Conservation (phyloP, 495 filamentous ascomycete genomes). For the Xylaria sp. region DNA sequence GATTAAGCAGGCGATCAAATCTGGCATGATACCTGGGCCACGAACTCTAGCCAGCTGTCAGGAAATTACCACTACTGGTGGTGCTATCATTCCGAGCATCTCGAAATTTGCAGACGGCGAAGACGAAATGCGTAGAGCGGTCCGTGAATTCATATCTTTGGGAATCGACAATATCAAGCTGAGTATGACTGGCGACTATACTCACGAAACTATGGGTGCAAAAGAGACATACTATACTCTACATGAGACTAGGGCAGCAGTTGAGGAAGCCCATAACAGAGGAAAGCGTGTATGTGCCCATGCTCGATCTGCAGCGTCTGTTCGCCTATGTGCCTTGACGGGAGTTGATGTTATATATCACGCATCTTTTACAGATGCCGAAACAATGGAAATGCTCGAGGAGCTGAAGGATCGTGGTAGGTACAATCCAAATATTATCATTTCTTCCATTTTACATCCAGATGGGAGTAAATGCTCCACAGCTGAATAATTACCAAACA, state of each 20-base stretch:
- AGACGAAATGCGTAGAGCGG: slow-evolving; percentile 54
- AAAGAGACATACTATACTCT: slow-evolving; percentile 58
- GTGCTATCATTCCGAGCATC: slow-evolving; percentile 55
- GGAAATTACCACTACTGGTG: slow-evolving; percentile 55
- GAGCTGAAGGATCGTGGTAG: slow-evolving; percentile 41
- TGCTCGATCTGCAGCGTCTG: slow-evolving; percentile 56
- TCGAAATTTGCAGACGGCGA: slow-evolving; percentile 56
- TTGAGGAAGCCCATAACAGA: slow-evolving; percentile 57
- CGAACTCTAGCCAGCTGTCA: slow-evolving; percentile 57
- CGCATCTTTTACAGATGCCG: slow-evolving; percentile 56
- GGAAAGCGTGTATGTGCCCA: slow-evolving; percentile 57
- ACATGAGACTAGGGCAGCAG: slow-evolving; percentile 58
- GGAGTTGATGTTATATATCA: slow-evolving; percentile 64
- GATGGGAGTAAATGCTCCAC: too few relatives aligned
- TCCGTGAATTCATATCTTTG: slow-evolving; percentile 51
- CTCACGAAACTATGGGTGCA: slow-evolving; percentile 50
- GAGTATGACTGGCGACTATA: slow-evolving; percentile 58
- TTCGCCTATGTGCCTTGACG: slow-evolving; percentile 52
- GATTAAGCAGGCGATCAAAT: slow-evolving; percentile 62
- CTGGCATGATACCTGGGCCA: slow-evolving; percentile 60
- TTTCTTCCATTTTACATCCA: neutral
- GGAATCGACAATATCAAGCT: slow-evolving; percentile 62
- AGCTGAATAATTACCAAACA: too few relatives aligned
- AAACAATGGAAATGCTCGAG: slow-evolving; percentile 58
- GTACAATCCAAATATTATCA: neutral